Conservation (phyloP, 768 basidiomycete genomes). For the Pleurotus giganteus region DNA sequence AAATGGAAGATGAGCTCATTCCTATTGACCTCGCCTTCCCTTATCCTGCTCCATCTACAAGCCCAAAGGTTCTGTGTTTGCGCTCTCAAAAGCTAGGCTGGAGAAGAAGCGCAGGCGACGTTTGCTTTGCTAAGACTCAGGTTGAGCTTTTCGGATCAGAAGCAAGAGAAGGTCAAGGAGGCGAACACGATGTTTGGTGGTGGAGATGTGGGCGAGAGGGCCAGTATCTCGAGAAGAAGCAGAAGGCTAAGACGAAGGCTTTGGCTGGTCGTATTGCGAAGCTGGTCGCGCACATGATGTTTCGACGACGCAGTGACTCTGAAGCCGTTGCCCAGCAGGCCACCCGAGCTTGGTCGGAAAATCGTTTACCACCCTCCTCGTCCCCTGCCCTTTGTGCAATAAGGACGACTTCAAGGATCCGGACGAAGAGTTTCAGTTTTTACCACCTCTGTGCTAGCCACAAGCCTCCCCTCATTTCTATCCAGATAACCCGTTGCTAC, state of each 20-base stretch:
- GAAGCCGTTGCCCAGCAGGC: constrained; percentile 7
- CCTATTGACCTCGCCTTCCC: constrained; percentile 21
- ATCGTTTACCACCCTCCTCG: background rate
- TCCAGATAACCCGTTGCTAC: constrained; percentile 88
- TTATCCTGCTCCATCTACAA: background rate
- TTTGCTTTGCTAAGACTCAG: constrained; percentile 56
- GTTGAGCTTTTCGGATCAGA: constrained; percentile 21
- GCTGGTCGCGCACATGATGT: constrained; percentile 18
- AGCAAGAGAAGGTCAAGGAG: background rate
- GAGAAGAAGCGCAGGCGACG: constrained; percentile 52
- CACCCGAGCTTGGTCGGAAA: background rate
- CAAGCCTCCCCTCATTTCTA: constrained; percentile 91
- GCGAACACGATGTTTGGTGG: background rate
- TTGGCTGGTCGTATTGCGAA: constrained; percentile 14
- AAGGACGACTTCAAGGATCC: background rate
- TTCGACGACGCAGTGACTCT: constrained; percentile 15
- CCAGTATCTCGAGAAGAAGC: background rate
- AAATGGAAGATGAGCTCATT: constrained; percentile 40
- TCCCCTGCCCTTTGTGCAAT: background rate
- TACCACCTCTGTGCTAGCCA: constrained; percentile 93
- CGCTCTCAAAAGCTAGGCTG: constrained; percentile 41
- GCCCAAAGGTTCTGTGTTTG: constrained; percentile 30
- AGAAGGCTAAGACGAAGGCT: constrained; percentile 9
- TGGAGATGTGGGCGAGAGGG: background rate
- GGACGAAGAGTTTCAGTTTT: constrained; percentile 91